phyloP scores from a whole-genome alignment of 352 stramenopile genomes.

The Phytophthora litchii region DNA sequence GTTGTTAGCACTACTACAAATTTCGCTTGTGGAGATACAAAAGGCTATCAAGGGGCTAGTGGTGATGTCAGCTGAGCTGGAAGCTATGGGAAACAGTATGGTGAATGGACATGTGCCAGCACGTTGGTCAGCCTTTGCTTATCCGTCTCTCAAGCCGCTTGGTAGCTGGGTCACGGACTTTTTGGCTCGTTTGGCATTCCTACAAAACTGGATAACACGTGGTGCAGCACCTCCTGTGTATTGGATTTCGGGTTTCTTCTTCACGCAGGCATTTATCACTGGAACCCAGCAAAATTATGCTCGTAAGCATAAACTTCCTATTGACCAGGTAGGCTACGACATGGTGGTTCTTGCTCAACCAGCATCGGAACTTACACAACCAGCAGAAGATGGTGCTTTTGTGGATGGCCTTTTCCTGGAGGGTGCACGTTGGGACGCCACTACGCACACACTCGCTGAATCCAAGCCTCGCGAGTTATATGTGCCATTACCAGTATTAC shows the following conservation, averaged over 20 bases:
- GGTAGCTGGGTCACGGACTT: conserved; percentile 94
- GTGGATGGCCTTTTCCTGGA: conserved; percentile 93
- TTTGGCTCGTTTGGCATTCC: conserved; percentile 76
- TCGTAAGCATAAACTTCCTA: conserved; percentile 39
- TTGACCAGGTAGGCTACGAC: conserved; percentile 92
- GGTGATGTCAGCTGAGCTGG: conserved; percentile 92
- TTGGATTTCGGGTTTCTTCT: conserved; percentile 95
- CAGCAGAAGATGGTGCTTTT: conserved; percentile 88
- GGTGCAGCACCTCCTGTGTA: conserved; percentile 83
- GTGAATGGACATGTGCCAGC: conserved; percentile 90
- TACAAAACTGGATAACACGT: conserved; percentile 85
- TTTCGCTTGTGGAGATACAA: conserved; percentile 89
- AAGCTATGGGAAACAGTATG: conserved; percentile 94
- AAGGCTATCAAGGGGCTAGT: conserved; percentile 93
- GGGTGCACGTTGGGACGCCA: conserved; percentile 85
- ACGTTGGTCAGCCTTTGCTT: conserved; percentile 85
- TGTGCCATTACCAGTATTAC: conserved; percentile 86
- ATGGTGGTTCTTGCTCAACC: conserved; percentile 77
- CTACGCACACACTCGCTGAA: conserved; percentile 76
- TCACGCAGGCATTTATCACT: conserved; percentile 95
- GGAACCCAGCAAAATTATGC: conserved; percentile 94
- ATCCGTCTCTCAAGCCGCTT: conserved; percentile 93
- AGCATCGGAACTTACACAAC: conserved; percentile 43
- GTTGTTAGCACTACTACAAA: conserved; percentile 76
- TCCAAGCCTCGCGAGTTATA: conserved; percentile 87